Evolutionary conservation across 2,329 filamentous ascomycete species (phyloP), one percentile per base, ranked within the genome.

Genomic region (Fusarium pseudocircinatum): DNA sequence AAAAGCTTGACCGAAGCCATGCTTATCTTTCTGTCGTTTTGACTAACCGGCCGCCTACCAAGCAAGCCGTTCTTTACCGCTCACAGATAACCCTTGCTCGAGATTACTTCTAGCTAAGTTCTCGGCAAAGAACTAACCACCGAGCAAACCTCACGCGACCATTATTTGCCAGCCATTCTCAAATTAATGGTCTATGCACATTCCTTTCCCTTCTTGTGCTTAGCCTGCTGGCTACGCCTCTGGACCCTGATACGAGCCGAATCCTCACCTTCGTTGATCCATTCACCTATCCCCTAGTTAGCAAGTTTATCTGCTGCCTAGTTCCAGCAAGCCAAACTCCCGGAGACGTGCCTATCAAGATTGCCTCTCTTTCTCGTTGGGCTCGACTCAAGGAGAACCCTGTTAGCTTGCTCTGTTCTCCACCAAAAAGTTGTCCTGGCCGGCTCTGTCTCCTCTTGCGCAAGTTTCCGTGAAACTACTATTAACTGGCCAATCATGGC

Each of bases 401-500:
- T 74, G 63, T 56, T 74, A 74, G 67, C 40, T 42, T 57, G 32
- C 13, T 30, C 39, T 50, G 42, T 66, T 70, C 70, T 72, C 71
- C 70, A 74, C 71, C 42, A 7, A 59, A 53, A 49, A 28, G 42
- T 49, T 44, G 43, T 39, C 62, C 58, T 43, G 56, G 47, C 42
- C 36, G 12, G 28, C 46, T 56, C 20, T 62, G 30, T 13, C 20
- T 37, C 24, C 39, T 40, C 60, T 61, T 67, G 36, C 39, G 44
- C 53, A 71, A 69, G 59, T 61, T 64, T 72, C 47, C 49, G 36
- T 30, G 42, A 54, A 69, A 75, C 68, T 44, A 69, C 71, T 60
- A 43, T 69, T 74, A 63, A 70, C 61, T 59, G 63, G 63, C 76
- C 76, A 78, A 78, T 78, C 76, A 77, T 52, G 65, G 63, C 67